Evolutionary conservation across 495 filamentous ascomycete species (phyloP).

Genomic region (Melanomma pulvis-pyrius): DNA sequence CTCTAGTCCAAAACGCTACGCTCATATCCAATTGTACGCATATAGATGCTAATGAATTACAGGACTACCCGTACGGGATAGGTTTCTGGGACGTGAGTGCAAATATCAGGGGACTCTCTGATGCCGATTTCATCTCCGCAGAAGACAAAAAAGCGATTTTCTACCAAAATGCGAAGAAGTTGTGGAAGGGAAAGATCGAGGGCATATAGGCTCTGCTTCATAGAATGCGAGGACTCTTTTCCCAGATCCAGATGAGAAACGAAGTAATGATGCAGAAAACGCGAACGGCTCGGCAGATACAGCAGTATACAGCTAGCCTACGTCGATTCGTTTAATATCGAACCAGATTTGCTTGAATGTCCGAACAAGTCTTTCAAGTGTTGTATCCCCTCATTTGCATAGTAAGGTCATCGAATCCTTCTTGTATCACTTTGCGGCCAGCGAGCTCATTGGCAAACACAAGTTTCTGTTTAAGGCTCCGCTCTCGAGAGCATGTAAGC

Average conservation of each 20-base stretch:
- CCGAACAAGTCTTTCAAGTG: neutral
- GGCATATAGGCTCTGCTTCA: neutral
- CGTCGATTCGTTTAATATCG: neutral
- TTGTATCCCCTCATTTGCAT: neutral
- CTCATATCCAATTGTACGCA: neutral
- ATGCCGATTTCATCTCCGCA: slow-evolving; percentile 30
- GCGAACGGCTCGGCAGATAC: too few relatives aligned
- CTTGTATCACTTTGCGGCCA: slow-evolving; percentile 66
- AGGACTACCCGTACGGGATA: slow-evolving; percentile 39
- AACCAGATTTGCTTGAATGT: neutral
- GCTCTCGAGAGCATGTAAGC: slow-evolving; percentile 53
- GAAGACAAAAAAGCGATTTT: slow-evolving; percentile 32
- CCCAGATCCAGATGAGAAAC: too few relatives aligned
- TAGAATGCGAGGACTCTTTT: too few relatives aligned
- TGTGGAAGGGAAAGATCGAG: slow-evolving; percentile 28
- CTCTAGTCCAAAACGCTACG: neutral
- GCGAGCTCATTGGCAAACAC: slow-evolving; percentile 67
- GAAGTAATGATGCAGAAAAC: too few relatives aligned
- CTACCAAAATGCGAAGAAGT: slow-evolving; percentile 15
- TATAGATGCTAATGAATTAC: neutral
- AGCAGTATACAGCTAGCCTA: too few relatives aligned
- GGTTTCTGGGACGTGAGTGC: slow-evolving; percentile 37
- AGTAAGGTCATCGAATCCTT: slow-evolving; percentile 55
- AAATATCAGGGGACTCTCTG: slow-evolving; percentile 24
- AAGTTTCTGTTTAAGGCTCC: slow-evolving; percentile 54